Evolutionary conservation across 2,329 filamentous ascomycete genomes (phyloP).

Genomic region (Phaeosphaeriaceae sp.): DNA sequence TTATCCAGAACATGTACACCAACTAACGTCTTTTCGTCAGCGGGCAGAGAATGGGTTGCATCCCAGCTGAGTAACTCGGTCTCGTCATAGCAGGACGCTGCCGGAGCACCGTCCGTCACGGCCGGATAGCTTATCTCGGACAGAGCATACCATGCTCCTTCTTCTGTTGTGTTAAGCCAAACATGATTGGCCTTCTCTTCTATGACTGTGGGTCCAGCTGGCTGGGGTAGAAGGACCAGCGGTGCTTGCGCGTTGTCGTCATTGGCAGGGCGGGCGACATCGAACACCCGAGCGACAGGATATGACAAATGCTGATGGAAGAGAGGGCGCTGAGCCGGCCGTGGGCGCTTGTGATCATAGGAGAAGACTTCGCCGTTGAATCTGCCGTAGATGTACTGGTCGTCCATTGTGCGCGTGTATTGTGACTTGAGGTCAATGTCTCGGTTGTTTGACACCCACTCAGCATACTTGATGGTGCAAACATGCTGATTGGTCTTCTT

Average conservation of each 20-base stretch:
- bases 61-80: slow-evolving; percentile 36
- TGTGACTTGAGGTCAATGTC: slow-evolving; percentile 87
- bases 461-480: slow-evolving; percentile 89
- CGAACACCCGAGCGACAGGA: slow-evolving; percentile 87
- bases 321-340: slow-evolving; percentile 33
- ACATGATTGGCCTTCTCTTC: slow-evolving; percentile 57
- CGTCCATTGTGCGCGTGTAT: slow-evolving; percentile 80
- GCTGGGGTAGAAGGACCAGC: slow-evolving; percentile 86
- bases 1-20: slow-evolving; percentile 49
- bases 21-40: slow-evolving; percentile 44
- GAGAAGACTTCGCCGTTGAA: slow-evolving; percentile 86
- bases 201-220: slow-evolving; percentile 65
- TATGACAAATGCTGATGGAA: slow-evolving; percentile 69
- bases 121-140: slow-evolving; percentile 87
- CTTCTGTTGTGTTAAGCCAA: slow-evolving; percentile 84
- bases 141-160: slow-evolving; percentile 93
- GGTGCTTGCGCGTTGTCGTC: slow-evolving; percentile 72
- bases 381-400: slow-evolving; percentile 85
- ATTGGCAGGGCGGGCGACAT: slow-evolving; percentile 78
- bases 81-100: slow-evolving; percentile 62
- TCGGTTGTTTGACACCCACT: slow-evolving; percentile 92
- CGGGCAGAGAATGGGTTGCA: slow-evolving; percentile 32
- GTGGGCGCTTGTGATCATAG: slow-evolving; percentile 69
- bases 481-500: slow-evolving; percentile 75
- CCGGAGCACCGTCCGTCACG: slow-evolving; percentile 72